Base-by-base conservation (phyloP, 1,139 yeast species). In the Yamadazyma jaroonii region DNA sequence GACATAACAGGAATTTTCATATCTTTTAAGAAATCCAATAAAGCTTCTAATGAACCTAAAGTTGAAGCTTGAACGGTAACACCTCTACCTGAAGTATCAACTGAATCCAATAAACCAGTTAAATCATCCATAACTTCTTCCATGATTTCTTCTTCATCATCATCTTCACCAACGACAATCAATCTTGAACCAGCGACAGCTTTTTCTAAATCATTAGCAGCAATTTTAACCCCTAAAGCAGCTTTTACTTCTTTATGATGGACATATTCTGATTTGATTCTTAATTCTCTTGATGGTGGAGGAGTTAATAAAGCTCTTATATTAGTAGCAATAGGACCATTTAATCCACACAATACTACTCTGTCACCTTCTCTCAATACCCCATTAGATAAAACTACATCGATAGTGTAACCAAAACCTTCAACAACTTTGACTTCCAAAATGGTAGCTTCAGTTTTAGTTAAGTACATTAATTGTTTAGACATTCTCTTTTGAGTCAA, bases 1-100 rank as follows among this genome's bases (percentile, higher is more conserved):
- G 96, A 85, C 96, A 90, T 89, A 36, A 92, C 99, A 24, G 99
- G 99, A 62, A 94, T 92, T 75, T 92, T 92, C 97, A 89, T 88
- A 54, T 87, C 96, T 69, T 90, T 90, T 64, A 92, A 78, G 87
- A 92, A 94, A 64, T 92, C 97, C 50, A 92, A 77, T 52, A 92
- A 72, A 2, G 99, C 99, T 70, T 92, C 99, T 57, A 92, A 74
- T 29, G 98, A 90, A 74, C 98, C 99, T 59, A 92, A 78, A 14
- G 98, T 94, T 9, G 97, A 89, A 0, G 98, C 97, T 70, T 94
- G 99, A 31, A 94, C 99, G 53, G 90, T 89, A 39, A 94, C 98
- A 77, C 98, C 99, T 57, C 77, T 80, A 54, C 98, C 98, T 33
- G 90, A 77, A 47, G 85, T 81, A 64, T 94, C 98, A 44, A 92